Evolutionary conservation across 371 early-diverging fungal genomes (phyloP).

Genomic region (Mycotypha africana): DNA sequence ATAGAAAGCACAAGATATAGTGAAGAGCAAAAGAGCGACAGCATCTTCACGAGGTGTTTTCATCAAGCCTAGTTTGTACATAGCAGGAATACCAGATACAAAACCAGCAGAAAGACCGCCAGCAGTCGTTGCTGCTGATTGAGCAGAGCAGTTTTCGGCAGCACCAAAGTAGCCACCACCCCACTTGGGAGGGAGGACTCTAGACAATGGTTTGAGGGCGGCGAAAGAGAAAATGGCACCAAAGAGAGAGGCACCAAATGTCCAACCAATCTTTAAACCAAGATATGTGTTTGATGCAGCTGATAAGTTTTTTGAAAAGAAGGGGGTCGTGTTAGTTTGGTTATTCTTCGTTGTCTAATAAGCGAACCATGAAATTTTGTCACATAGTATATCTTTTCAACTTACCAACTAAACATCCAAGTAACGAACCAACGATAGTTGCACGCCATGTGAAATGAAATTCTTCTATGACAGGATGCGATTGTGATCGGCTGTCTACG

Average conservation of each 20-base stretch:
- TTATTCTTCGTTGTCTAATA: too few species aligned
- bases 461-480: constrained; percentile 19
- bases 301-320: constrained; percentile 2
- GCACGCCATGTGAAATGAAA: constrained; percentile 59
- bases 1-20: constrained; percentile 60
- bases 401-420: constrained; percentile 62
- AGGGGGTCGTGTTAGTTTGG: background rate
- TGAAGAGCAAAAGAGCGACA: constrained; percentile 48
- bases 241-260: constrained; percentile 68
- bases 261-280: constrained; percentile 69
- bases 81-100: constrained; percentile 66
- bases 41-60: constrained; percentile 43
- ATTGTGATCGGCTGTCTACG: too few species aligned
- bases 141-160: constrained; percentile 65
- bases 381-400: background rate
- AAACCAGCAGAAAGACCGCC: constrained; percentile 70
- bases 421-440: constrained; percentile 56
- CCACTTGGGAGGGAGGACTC: constrained; percentile 30
- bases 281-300: constrained; percentile 72
- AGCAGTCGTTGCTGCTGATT: constrained; percentile 67
- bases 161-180: constrained; percentile 67
- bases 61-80: constrained; percentile 62
- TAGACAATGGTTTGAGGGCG: constrained; percentile 57
- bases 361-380: background rate
- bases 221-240: constrained; percentile 70